A percentile compares a stretch with the other conserved stretches of the same genome.
Evolutionary conservation across 2,329 filamentous ascomycete species (phyloP).

Genomic region (Sporothrix inflata): DNA sequence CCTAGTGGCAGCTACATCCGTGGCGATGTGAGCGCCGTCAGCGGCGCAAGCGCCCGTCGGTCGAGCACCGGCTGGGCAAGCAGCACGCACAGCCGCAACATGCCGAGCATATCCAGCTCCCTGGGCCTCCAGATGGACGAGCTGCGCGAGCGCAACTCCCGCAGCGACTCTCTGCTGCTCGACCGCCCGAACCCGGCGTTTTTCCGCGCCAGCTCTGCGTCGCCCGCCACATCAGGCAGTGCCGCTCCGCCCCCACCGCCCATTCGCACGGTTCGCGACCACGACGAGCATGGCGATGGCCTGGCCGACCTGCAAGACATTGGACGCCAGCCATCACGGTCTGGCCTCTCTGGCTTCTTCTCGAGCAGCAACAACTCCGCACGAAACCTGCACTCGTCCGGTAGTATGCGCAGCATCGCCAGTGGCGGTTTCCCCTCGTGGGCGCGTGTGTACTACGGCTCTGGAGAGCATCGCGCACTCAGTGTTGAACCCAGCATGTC

Average conservation of each 20-base stretch:
- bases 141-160: conserved; percentile 38
- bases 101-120: conserved; percentile 62
- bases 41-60: conserved; percentile 40
- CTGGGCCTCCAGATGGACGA: conserved; percentile 51
- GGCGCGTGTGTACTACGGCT: conserved; percentile 72
- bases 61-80: conserved; percentile 54
- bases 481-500: conserved; percentile 52
- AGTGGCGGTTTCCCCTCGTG: conserved; percentile 55
- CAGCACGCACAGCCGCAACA: conserved; percentile 55
- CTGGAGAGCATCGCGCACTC: conserved; percentile 61
- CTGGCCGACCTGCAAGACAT: conserved; percentile 62
- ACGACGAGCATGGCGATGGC: conserved; percentile 67
- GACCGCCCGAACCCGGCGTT: conserved; percentile 55
- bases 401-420: conserved; percentile 51
- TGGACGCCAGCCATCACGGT: conserved; percentile 57
- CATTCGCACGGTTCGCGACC: conserved; percentile 55
- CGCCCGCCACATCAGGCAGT: conserved; percentile 33
- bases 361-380: conserved; percentile 48
- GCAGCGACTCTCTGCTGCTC: conserved; percentile 48
- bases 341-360: conserved; percentile 56
- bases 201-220: conserved; percentile 35
- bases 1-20: conserved; percentile 38
- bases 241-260: conserved; percentile 42
- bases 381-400: conserved; percentile 56
- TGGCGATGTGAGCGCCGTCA: conserved; percentile 39